Evolutionary conservation across 2,329 filamentous ascomycete species (phyloP), one percentile per base, ranked within the genome.

Genomic region (Gaeumannomyces tritici): DNA sequence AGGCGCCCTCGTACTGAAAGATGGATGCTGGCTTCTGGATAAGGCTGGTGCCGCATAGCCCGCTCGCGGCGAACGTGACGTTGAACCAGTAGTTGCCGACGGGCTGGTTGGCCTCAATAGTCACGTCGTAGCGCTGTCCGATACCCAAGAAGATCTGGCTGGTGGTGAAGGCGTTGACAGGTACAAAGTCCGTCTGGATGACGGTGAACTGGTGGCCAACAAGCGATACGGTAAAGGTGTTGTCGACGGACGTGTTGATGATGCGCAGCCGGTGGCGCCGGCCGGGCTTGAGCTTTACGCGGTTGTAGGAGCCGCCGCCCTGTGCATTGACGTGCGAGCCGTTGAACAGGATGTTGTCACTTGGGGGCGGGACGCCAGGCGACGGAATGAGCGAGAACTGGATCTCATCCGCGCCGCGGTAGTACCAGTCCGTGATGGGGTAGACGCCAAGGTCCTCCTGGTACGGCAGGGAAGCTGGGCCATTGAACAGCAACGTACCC

Each of bases 351-450:
- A 76, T 68, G 64, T 77, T 77, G 64, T 74, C 70, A 58, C 72
- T 72, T 29, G 68, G 66, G 0, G 73, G 72, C 5, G 71, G 66
- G 0, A 66, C 59, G 1, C 69, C 69, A 27, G 68, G 51, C 9
- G 57, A 31, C 54, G 21, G 64, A 63, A 47, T 66, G 61, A 60
- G 63, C 67, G 29, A 65, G 62, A 24, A 67, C 33, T 67, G 63
- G 35, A 72, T 64, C 21, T 64, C 64, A 63, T 74, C 72, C 12
- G 62, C 64, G 6, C n/a, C 61, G 11, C 31, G 63, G 57, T 80
- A 76, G 70, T 81, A 82, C 76, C 80, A 85, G 65, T 86, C 83
- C 9, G 75, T 77, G 55, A 86, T 74, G 7, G 78, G 76, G 8
- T 81, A 73, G 4, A 75, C 66, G 13, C 82, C 83, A 0, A 84